phyloP scores from a whole-genome alignment of 768 basidiomycete genomes.

The Sporobolomyces phaffii region DNA sequence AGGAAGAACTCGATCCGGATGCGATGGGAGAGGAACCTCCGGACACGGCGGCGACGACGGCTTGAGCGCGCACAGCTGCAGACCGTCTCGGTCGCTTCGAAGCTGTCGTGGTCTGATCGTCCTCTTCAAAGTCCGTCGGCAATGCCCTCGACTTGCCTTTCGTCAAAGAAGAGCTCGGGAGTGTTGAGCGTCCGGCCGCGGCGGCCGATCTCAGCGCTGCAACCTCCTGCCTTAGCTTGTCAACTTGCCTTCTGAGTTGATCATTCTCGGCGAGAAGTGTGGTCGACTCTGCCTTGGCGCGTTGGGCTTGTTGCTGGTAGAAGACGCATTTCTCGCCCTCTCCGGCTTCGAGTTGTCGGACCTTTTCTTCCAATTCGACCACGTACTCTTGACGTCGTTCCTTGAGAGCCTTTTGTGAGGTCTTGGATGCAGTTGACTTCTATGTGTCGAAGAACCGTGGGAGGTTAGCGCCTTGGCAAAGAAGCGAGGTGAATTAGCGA shows the following conservation, averaged over 20 bases:
- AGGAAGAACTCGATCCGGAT: not conserved
- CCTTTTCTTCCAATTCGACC: constrained; percentile 36
- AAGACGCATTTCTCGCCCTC: constrained; percentile 38
- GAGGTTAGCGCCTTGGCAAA: not conserved
- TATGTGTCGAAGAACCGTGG: not conserved
- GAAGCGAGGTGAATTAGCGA: not conserved
- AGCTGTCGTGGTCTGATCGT: not conserved
- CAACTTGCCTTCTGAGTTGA: constrained; percentile 11
- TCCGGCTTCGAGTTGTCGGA: constrained; percentile 31
- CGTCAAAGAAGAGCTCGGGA: not conserved
- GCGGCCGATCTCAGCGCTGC: not conserved
- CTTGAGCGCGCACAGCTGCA: constrained; percentile 22
- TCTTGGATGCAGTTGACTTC: not conserved
- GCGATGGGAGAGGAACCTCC: not conserved
- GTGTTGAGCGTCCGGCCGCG: not conserved
- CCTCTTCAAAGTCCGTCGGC: constrained; percentile 9
- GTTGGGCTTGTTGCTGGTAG: constrained; percentile 36
- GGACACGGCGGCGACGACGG: constrained; percentile 14
- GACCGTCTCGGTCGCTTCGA: constrained; percentile 29
- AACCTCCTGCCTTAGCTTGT: constrained; percentile 24
- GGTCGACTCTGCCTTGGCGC: constrained; percentile 27
- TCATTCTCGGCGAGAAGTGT: constrained; percentile 30
- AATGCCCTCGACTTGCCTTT: constrained; percentile 10
- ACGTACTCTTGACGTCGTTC: constrained; percentile 37
- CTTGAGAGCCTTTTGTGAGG: constrained; percentile 27